Conservation (phyloP, 345 rosid species). For the Lepidium aucheri region DNA sequence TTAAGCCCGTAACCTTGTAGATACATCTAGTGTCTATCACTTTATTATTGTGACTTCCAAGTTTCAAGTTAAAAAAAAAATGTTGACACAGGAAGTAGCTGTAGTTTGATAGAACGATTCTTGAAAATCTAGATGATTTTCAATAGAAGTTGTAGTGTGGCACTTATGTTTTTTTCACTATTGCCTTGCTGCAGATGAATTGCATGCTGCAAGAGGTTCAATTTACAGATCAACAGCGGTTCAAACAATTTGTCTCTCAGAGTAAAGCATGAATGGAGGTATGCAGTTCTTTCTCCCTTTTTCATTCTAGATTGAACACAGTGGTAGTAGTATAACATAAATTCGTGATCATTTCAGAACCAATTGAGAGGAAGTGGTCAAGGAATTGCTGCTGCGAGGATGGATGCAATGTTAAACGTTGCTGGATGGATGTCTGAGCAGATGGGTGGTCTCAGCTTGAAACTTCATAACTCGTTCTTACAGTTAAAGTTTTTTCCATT, state of each 20-base stretch:
- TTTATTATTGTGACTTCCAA: background rate
- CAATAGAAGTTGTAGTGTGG: background rate
- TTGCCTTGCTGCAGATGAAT: constrained; percentile 42
- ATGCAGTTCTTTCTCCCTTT: background rate
- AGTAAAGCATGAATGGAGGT: constrained; percentile 98
- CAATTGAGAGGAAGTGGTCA: constrained; percentile 89
- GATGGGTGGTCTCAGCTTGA: constrained; percentile 92
- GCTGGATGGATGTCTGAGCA: constrained; percentile 98
- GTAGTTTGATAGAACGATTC: background rate
- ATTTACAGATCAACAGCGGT: constrained; percentile 88
- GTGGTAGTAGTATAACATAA: background rate
- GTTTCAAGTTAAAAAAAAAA: background rate
- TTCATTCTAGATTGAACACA: background rate
- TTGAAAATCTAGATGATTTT: background rate
- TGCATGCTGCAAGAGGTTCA: constrained; percentile 83
- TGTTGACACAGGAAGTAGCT: background rate
- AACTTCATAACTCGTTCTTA: background rate
- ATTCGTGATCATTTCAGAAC: constrained; percentile 37
- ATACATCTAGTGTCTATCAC: background rate
- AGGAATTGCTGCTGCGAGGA: constrained; percentile 75
- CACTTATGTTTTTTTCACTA: background rate
- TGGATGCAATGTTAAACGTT: constrained; percentile 82
- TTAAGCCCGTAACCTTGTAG: background rate
- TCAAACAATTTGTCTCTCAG: constrained; percentile 91
- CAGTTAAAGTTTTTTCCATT: background rate